These are phyloP conservation scores for Pseudopediastrum boryanum DNA, from an alignment of 139 green algal genomes.

Conservation along the genomic window DNA sequence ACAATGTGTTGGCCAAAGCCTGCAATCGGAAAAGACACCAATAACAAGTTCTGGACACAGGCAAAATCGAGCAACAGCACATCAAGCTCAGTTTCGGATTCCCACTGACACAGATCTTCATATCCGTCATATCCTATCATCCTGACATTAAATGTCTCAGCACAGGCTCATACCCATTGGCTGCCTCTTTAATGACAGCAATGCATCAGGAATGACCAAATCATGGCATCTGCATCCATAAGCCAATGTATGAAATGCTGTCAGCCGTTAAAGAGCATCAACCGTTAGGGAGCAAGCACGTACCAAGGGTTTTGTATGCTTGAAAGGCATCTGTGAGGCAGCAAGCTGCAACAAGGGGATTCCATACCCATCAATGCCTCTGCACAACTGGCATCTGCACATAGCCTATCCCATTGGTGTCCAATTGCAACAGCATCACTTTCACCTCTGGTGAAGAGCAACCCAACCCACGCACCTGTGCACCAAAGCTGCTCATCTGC, in stretches of 20 bases:
- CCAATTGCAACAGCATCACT: background rate
- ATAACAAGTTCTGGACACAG: background rate
- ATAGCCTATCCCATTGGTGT: background rate
- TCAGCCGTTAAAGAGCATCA: too few relatives aligned
- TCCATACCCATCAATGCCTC: background rate
- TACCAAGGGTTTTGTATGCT: background rate
- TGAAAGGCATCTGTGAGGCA: background rate
- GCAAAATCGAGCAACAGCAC: background rate
- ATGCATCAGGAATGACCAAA: background rate
- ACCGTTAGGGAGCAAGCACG: background rate
- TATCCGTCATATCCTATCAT: background rate
- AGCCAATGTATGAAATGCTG: too few relatives aligned
- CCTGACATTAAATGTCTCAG: background rate
- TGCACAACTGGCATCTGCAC: background rate
- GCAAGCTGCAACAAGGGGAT: background rate
- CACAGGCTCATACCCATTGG: background rate
- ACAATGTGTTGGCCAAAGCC: constrained; percentile 33
- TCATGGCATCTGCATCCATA: too few relatives aligned
- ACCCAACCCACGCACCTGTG: background rate
- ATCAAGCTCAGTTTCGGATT: background rate
- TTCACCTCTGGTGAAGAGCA: background rate
- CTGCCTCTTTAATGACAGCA: background rate
- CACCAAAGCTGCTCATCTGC: constrained; percentile 17
- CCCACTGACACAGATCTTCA: background rate
- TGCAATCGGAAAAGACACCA: background rate